A percentile compares a stretch with the other conserved stretches of the same genome.
Evolutionary conservation across 345 rosid species (phyloP).

Genomic region (Euphorbia peplus): DNA sequence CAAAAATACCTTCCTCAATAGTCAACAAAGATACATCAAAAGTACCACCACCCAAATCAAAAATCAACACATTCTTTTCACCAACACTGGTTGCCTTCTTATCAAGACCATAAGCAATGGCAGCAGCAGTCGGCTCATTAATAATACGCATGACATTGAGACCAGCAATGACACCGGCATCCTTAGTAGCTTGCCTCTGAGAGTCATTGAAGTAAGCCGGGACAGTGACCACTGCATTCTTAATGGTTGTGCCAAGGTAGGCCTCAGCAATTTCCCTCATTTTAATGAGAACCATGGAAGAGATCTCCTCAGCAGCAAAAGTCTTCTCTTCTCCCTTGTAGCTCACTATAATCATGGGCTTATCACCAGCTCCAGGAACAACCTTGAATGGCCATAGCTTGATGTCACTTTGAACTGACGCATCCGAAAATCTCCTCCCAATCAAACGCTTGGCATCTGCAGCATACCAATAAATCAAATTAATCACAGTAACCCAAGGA

Average conservation of each 20-base stretch:
- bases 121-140: slow-evolving; percentile 33
- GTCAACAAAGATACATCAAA: slow-evolving; percentile 30
- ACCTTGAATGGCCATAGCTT: slow-evolving; percentile 34
- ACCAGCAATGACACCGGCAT: slow-evolving; percentile 30
- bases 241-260: slow-evolving; percentile 19
- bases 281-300: slow-evolving; percentile 34
- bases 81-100: slow-evolving; percentile 35
- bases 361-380: slow-evolving; percentile 25
- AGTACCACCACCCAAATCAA: slow-evolving; percentile 33
- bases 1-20: slow-evolving; percentile 33
- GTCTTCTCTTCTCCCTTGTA: slow-evolving; percentile 31
- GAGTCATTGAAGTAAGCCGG: slow-evolving; percentile 37
- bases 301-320: slow-evolving; percentile 32
- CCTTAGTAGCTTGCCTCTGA: slow-evolving; percentile 32
- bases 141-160: slow-evolving; percentile 33
- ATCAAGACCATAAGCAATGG: slow-evolving; percentile 35
- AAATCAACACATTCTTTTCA: slow-evolving; percentile 32
- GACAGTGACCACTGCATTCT: slow-evolving; percentile 32
- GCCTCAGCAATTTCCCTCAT: slow-evolving; percentile 38
- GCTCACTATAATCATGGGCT: slow-evolving; percentile 29
- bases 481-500: background rate
- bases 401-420: slow-evolving; percentile 27
- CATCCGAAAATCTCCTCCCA: slow-evolving; percentile 25
- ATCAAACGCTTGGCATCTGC: slow-evolving; percentile 34
- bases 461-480: background rate